Conservation (phyloP, 2,329 filamentous ascomycete genomes). For the Cytospora mali region DNA sequence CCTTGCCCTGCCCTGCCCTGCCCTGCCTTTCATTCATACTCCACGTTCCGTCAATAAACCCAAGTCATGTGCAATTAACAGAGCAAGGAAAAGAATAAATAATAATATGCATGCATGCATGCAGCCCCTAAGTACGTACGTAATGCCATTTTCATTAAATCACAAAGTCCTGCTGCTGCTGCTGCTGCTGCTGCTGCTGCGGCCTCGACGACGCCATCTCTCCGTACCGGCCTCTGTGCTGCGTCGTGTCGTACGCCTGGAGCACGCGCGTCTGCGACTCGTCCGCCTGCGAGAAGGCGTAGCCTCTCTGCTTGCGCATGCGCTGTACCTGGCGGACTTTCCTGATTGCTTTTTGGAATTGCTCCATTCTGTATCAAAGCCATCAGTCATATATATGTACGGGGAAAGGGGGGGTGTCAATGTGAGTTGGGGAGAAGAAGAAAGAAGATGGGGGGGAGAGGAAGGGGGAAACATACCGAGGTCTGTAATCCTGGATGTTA, state of each 20-base stretch:
- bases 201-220: slow-evolving; percentile 72
- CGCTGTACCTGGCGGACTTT: slow-evolving; percentile 98
- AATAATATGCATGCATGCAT: too few species aligned
- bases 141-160: background rate
- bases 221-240: slow-evolving; percentile 86
- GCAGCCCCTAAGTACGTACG: too few species aligned
- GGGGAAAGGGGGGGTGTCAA: too few species aligned
- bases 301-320: slow-evolving; percentile 98
- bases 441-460: too few species aligned
- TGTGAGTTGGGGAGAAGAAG: slow-evolving; percentile 29
- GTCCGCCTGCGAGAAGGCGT: slow-evolving; percentile 97
- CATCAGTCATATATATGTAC: background rate
- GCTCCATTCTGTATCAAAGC: slow-evolving; percentile 76
- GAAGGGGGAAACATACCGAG: slow-evolving; percentile 63
- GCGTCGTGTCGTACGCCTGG: slow-evolving; percentile 97
- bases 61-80: too few species aligned
- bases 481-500: slow-evolving; percentile 98
- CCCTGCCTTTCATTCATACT: too few species aligned
- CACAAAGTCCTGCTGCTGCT: slow-evolving; percentile 13
- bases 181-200: slow-evolving; percentile 15
- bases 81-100: too few species aligned
- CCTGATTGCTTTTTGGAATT: slow-evolving; percentile 98
- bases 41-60: too few species aligned
- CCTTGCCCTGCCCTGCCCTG: too few species aligned
- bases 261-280: slow-evolving; percentile 93